These are phyloP conservation scores for Diphasiastrum complanatum DNA, from an alignment of 83 land plant species.

Conservation along the genomic window DNA sequence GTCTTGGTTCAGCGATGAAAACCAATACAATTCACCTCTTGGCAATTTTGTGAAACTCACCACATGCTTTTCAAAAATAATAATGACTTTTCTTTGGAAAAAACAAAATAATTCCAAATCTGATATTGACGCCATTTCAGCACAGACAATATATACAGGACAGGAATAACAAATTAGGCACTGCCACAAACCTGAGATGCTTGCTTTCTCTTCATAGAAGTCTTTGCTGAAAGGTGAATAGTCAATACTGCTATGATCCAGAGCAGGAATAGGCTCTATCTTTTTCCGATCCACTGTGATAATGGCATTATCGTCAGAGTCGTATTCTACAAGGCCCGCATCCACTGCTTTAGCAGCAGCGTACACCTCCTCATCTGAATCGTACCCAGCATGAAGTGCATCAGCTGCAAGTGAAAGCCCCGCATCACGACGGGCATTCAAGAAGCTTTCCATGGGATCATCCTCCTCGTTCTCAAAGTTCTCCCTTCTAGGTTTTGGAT, in stretches of 20 bases:
- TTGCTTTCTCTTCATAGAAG: constrained; percentile 77
- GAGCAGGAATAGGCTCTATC: constrained; percentile 76
- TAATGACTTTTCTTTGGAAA: too few relatives aligned
- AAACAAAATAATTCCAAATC: too few relatives aligned
- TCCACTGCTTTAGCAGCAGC: constrained; percentile 99
- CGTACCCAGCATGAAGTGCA: constrained; percentile 84
- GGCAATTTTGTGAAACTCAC: too few relatives aligned
- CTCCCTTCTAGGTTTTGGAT: constrained; percentile 49
- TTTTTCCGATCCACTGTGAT: constrained; percentile 60
- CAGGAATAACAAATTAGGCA: too few relatives aligned
- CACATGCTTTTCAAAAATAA: too few relatives aligned
- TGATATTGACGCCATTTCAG: too few relatives aligned
- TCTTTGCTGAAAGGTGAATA: constrained; percentile 83
- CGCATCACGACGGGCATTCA: constrained; percentile 71
- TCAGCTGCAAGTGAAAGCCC: constrained; percentile 85
- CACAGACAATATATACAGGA: too few relatives aligned
- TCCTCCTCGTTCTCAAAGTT: constrained; percentile 71
- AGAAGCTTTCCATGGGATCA: constrained; percentile 85
- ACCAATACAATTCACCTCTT: too few relatives aligned
- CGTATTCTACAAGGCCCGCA: constrained; percentile 84
- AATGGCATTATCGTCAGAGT: constrained; percentile 87
- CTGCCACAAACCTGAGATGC: constrained; percentile 96
- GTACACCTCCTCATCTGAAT: constrained; percentile 97
- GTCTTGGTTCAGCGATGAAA: too few relatives aligned
- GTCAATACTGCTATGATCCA: constrained; percentile 72